Evolutionary conservation across 371 early-diverging fungal genomes (phyloP), one percentile per base, ranked within the genome.

Genomic region (Gilbertella persicaria): DNA sequence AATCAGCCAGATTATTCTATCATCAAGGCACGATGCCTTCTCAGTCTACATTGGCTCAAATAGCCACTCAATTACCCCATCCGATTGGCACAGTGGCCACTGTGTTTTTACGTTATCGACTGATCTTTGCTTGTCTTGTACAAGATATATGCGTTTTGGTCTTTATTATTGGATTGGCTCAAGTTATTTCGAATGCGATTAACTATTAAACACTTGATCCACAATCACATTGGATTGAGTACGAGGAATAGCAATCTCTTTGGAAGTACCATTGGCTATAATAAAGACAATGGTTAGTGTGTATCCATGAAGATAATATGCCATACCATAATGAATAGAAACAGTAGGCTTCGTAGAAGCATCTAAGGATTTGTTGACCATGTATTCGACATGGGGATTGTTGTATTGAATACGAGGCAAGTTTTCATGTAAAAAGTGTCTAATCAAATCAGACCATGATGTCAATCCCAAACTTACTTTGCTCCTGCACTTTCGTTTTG

Each of bases 351-450:
- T 69, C 16, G 71, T 70, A 13, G 66, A 59, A n/a, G 76, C 48
- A 45, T 83, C 77, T 45, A 71, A 49, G 24, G 66, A 67, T 53
- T 76, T 78, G n/a, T 56, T 56, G 19, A 85, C 69, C 45, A 78
- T 75, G 50, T 81, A 78, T 39, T 69, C 66, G 13, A 85, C 65
- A 6, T 53, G 20, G 2, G 86, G 86, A 50, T 85, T 85, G 61
- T 83, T 82, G 61, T 83, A 85, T 49, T 78, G 76, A 49, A 85
- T 74, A 44, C 82, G 71, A 20, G 86, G 86, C 58, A 85, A 62
- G 45, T 73, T 78, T 49, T 83, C 80, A 33, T 77, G 75, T 28
- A 78, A 63, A 50, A 85, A 85, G 57, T 83, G 77, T 74, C 86
- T 85, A 33, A 2, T 33, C 2, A 9, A 9, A 28, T 28, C 5